phyloP scores from a whole-genome alignment of 1,284 basidiomycete species.

The Leccinum pachyderme region DNA sequence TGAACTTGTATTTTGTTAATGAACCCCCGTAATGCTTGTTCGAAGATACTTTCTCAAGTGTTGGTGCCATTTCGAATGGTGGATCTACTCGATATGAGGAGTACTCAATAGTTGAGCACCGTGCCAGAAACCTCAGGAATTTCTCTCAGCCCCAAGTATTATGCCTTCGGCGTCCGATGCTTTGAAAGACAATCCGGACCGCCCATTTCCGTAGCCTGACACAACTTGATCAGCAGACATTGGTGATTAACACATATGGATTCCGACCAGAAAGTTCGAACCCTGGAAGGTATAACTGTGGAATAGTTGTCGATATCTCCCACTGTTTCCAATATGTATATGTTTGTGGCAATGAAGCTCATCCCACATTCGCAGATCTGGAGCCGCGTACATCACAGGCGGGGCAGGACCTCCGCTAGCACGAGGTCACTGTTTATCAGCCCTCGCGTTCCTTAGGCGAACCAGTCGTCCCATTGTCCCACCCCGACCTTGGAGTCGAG shows the following conservation, averaged over 20 bases:
- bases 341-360: not conserved
- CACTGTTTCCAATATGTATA: not conserved
- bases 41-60: conserved; percentile 44
- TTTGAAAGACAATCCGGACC: not conserved
- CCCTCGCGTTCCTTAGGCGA: not conserved
- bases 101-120: not conserved
- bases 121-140: not conserved
- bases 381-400: not conserved
- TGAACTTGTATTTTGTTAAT: conserved; percentile 86
- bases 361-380: not conserved
- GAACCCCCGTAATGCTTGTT: conserved; percentile 81
- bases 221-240: no score
- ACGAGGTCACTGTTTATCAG: not conserved
- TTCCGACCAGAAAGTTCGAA: no score
- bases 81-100: not conserved
- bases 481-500: not conserved
- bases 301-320: not conserved
- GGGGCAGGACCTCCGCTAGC: not conserved
- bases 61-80: conserved; percentile 16
- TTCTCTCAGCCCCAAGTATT: conserved; percentile 10
- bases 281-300: conserved; percentile 12
- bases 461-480: not conserved
- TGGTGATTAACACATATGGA: no score
- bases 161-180: not conserved
- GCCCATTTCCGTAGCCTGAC: not conserved